Conservation (phyloP, 768 basidiomycete species). For the Hericium erinaceus region DNA sequence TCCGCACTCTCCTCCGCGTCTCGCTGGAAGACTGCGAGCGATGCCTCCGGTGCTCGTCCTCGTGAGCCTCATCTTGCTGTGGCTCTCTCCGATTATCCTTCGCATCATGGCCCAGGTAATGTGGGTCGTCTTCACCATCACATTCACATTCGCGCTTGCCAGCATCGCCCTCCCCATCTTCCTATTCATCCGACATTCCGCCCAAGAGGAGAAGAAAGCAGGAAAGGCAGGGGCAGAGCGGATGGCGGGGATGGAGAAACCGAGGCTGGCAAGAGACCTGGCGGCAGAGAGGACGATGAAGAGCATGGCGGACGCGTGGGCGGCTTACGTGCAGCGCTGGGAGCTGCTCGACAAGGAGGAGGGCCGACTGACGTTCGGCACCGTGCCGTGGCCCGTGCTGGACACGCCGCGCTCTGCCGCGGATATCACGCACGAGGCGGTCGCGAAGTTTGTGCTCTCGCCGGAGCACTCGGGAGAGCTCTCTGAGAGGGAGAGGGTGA, state of each 20-base stretch:
- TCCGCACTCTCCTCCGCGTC: too few relatives aligned
- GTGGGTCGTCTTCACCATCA: too few relatives aligned
- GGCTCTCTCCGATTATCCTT: too few relatives aligned
- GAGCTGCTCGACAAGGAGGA: constrained; percentile 26
- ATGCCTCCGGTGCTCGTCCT: too few relatives aligned
- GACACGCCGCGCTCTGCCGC: constrained; percentile 30
- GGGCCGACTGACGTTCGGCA: constrained; percentile 38
- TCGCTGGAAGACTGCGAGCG: too few relatives aligned
- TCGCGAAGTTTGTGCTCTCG: constrained; percentile 56
- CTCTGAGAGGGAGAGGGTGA: constrained; percentile 57
- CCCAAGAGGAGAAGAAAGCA: too few relatives aligned
- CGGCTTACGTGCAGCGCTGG: constrained; percentile 60
- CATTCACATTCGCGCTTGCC: too few relatives aligned
- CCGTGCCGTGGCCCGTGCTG: constrained; percentile 65
- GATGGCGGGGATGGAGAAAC: not conserved
- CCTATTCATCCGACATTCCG: too few relatives aligned
- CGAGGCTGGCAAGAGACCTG: not conserved
- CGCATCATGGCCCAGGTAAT: too few relatives aligned
- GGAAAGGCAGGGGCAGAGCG: too few relatives aligned
- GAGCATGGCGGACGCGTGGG: constrained; percentile 47
- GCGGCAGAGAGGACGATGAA: not conserved
- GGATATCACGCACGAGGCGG: constrained; percentile 44
- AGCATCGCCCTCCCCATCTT: too few relatives aligned
- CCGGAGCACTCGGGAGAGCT: constrained; percentile 48
- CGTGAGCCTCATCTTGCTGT: too few relatives aligned